Conservation (phyloP, 805 yeast species). For the Ascoidea asiatica region DNA sequence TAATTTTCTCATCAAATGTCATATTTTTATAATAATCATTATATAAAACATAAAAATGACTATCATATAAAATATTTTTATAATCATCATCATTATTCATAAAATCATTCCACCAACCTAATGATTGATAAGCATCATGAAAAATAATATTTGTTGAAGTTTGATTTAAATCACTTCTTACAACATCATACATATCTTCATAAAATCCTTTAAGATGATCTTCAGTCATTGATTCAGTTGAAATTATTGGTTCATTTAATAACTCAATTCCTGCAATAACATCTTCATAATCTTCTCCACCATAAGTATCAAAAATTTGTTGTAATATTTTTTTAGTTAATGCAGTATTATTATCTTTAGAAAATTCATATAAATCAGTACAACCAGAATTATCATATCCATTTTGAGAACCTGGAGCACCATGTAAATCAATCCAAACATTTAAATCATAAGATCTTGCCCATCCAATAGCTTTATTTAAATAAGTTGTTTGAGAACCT, state of each 20-base stretch:
- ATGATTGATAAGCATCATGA: constrained; percentile 51
- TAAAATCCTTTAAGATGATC: constrained; percentile 27
- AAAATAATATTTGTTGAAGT: constrained; percentile 29
- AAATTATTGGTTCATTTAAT: constrained; percentile 59
- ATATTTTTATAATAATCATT: constrained; percentile 5
- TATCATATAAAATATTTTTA: constrained; percentile 6
- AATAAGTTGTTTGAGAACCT: constrained; percentile 44
- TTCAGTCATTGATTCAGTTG: constrained; percentile 30
- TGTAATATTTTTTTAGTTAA: constrained; percentile 37
- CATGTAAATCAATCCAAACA: constrained; percentile 68
- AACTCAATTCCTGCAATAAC: constrained; percentile 57
- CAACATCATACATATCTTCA: constrained; percentile 25
- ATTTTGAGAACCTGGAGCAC: constrained; percentile 76
- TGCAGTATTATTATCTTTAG: constrained; percentile 22
- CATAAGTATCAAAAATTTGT: constrained; percentile 39
- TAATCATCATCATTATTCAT: constrained; percentile 9
- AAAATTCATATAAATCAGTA: constrained; percentile 32
- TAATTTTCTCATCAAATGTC: constrained; percentile 8
- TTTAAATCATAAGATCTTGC: constrained; percentile 43
- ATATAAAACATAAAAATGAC: constrained; percentile 10
- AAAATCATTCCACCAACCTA: constrained; percentile 42
- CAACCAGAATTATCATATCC: constrained; percentile 77
- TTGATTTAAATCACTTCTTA: constrained; percentile 24
- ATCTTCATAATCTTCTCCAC: constrained; percentile 33
- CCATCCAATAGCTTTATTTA: constrained; percentile 60